Evolutionary conservation across 768 basidiomycete genomes (phyloP).

Genomic region (Tulasnella sp.): DNA sequence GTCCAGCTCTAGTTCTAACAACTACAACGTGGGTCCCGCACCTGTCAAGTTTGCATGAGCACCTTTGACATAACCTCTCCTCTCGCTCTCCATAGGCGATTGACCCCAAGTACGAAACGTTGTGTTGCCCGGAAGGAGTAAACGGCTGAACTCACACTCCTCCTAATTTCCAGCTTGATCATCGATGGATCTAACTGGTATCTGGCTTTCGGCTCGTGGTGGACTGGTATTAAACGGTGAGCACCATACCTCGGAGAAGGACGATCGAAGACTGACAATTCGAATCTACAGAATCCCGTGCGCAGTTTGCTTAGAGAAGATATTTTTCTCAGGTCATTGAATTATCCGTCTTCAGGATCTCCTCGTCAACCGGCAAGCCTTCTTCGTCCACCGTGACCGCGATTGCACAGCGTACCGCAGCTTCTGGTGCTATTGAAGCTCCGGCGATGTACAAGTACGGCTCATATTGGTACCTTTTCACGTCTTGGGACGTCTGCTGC

Average conservation of each 20-base stretch:
- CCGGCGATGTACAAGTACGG: constrained; percentile 47
- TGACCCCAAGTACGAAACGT: constrained; percentile 41
- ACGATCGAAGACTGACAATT: not conserved
- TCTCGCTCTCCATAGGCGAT: constrained; percentile 43
- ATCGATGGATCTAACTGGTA: constrained; percentile 47
- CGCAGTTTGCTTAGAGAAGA: not conserved
- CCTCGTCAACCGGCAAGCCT: constrained; percentile 46
- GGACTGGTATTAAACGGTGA: constrained; percentile 52
- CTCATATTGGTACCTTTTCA: constrained; percentile 54
- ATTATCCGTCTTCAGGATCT: constrained; percentile 35
- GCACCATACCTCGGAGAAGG: constrained; percentile 25
- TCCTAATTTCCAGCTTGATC: not conserved
- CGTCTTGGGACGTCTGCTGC: constrained; percentile 56
- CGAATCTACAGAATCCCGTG: not conserved
- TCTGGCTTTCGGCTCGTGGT: constrained; percentile 55
- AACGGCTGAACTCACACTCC: not conserved
- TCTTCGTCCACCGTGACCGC: constrained; percentile 43
- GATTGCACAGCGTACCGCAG: constrained; percentile 47
- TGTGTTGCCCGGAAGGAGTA: not conserved
- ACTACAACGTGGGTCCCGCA: constrained; percentile 43
- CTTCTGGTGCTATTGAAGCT: constrained; percentile 50
- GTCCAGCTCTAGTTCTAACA: constrained; percentile 42
- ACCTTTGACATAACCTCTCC: not conserved
- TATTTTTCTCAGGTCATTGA: not conserved
- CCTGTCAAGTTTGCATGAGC: not conserved